These are phyloP conservation scores for Arthrobotrys sphaeroides DNA, from an alignment of 2,329 filamentous ascomycete species.

Conservation along the genomic window DNA sequence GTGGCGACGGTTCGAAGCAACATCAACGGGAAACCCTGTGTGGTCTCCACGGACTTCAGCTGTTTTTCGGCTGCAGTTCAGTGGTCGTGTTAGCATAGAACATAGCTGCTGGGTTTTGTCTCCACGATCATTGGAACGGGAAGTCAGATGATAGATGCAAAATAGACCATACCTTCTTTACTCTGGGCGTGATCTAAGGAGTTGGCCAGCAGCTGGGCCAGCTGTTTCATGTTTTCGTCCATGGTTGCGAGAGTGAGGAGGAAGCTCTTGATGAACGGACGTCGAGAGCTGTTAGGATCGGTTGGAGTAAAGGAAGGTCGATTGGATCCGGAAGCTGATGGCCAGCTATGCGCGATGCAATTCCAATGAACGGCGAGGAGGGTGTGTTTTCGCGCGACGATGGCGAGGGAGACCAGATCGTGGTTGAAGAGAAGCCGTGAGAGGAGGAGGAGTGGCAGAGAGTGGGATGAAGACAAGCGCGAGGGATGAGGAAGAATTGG, in stretches of 20 bases:
- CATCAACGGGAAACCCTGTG: constrained; percentile 84
- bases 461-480: background rate
- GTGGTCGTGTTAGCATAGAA: constrained; percentile 10
- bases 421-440: background rate
- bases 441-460: background rate
- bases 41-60: constrained; percentile 82
- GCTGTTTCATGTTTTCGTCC: constrained; percentile 69
- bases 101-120: background rate
- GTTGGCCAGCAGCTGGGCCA: constrained; percentile 87
- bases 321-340: background rate
- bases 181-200: constrained; percentile 88
- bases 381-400: constrained; percentile 24
- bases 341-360: background rate
- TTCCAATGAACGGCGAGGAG: constrained; percentile 11
- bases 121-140: constrained; percentile 5
- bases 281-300: background rate
- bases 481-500: constrained; percentile 22
- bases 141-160: constrained; percentile 34
- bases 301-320: background rate
- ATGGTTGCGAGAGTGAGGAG: constrained; percentile 62
- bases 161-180: constrained; percentile 76
- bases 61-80: constrained; percentile 62
- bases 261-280: constrained; percentile 14
- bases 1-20: constrained; percentile 91
- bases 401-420: background rate